Percentiles rank a stretch among this genome's conserved stretches.
Conservation (phyloP, 148 eudicot species). For the Pouteria glomerata region DNA sequence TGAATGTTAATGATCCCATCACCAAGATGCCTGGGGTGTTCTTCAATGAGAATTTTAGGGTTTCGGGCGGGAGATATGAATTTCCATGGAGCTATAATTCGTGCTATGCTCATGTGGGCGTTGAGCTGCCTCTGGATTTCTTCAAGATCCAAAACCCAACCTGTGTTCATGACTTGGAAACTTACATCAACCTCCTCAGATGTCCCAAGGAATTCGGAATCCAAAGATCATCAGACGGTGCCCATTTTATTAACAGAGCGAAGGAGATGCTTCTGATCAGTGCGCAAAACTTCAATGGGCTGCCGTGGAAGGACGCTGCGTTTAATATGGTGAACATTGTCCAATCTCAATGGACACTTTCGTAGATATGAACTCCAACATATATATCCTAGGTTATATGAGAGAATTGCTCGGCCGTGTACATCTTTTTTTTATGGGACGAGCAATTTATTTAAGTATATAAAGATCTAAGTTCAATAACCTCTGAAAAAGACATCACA, state of each 20-base stretch:
- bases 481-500: too few species aligned
- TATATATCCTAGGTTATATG: too few species aligned
- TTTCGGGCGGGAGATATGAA: slow-evolving; percentile 15
- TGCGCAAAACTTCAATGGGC: slow-evolving; percentile 10
- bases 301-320: slow-evolving; percentile 23
- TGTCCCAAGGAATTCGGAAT: slow-evolving; percentile 12
- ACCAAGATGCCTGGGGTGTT: slow-evolving; percentile 38
- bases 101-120: slow-evolving; percentile 43
- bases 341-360: slow-evolving; percentile 3
- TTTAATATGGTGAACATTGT: slow-evolving; percentile 20
- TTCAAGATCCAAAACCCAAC: slow-evolving; percentile 33
- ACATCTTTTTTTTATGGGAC: too few species aligned
- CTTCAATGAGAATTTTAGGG: slow-evolving; percentile 31
- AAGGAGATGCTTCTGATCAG: slow-evolving; percentile 13
- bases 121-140: slow-evolving; percentile 31
- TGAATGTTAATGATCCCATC: slow-evolving; percentile 34
- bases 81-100: slow-evolving; percentile 30
- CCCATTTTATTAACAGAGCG: slow-evolving; percentile 11
- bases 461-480: too few species aligned
- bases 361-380: too few species aligned
- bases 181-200: slow-evolving; percentile 25
- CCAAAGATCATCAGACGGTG: slow-evolving; percentile 6
- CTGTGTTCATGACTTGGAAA: slow-evolving; percentile 37
- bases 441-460: too few species aligned
- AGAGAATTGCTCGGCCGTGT: too few species aligned